Base-by-base conservation (phyloP, 2,329 filamentous ascomycete genomes). In the Gyromitra esculenta region DNA sequence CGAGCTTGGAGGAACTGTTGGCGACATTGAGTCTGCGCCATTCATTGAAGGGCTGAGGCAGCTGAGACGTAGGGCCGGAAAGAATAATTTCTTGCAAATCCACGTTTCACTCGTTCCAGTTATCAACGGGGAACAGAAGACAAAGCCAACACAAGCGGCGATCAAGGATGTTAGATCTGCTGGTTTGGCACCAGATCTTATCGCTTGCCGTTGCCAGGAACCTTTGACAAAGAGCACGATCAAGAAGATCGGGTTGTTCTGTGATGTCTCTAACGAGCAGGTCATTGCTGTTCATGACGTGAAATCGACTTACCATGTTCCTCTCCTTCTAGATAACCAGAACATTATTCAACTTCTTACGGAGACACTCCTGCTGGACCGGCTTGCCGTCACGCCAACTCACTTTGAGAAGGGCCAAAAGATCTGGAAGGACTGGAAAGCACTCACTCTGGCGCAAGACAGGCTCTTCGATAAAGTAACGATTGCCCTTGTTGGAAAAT, bases 401-500 rank as follows among this genome's bases (percentile, higher is more conserved):
- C 85, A 91, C 63, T 82, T 89, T 0, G 83, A 87, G 18, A 89
- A 90, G 80, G 95, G 94, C 31, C 83, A 86, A 56, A 83, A 85
- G n/a, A 91, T 91, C 65, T 97, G 94, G 93, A 83, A 88, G 5
- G 86, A 91, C 79, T 98, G 95, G 95, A 90, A 90, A 82, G 85
- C 85, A 41, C 87, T 92, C 5, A 92, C 93, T 4, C 87, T 88
- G 6, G 87, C 89, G 18, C 88, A 92, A 81, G 87, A 91, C 71
- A 88, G 89, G 76, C 86, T 91, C 65, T 87, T 88, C 73, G 90
- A 93, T 56, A 87, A 88, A 0, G 91, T 98, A 74, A 88, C 88
- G 52, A 96, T 99, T 82, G 93, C 90, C 7, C 86, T 99, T 11
- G 94, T 98, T 9, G 96, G 96, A 80, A 98, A 98, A 85, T 99